Conservation (phyloP, 164 flowering plant species). For the Sedum album region DNA sequence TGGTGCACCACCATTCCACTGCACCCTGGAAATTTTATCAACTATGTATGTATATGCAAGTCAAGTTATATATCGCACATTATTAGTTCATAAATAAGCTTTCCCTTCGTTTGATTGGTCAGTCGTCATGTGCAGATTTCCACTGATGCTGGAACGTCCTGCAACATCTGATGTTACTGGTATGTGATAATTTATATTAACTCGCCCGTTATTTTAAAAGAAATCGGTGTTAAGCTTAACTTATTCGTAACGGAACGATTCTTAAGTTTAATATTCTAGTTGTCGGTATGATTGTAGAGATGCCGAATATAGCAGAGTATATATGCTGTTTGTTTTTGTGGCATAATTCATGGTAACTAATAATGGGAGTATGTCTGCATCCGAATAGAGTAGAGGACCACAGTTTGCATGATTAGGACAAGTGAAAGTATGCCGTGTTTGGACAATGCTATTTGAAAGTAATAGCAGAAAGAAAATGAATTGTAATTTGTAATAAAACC, state of each 20-base stretch:
- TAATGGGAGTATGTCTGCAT: background rate
- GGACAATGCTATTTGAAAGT: background rate
- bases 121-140: background rate
- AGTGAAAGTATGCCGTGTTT: background rate
- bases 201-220: background rate
- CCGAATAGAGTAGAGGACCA: background rate
- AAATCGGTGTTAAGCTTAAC: background rate
- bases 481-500: background rate
- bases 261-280: background rate
- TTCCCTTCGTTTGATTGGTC: background rate
- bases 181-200: background rate
- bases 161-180: conserved; percentile 1
- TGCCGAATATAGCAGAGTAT: background rate
- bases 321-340: background rate
- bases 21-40: background rate
- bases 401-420: background rate
- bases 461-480: background rate
- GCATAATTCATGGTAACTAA: background rate
- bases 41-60: background rate
- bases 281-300: background rate
- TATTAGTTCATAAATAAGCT: background rate
- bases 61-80: background rate
- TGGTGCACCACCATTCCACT: background rate
- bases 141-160: background rate
- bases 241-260: background rate